Conservation (phyloP, 495 filamentous ascomycete genomes). For the Neurospora terricola region DNA sequence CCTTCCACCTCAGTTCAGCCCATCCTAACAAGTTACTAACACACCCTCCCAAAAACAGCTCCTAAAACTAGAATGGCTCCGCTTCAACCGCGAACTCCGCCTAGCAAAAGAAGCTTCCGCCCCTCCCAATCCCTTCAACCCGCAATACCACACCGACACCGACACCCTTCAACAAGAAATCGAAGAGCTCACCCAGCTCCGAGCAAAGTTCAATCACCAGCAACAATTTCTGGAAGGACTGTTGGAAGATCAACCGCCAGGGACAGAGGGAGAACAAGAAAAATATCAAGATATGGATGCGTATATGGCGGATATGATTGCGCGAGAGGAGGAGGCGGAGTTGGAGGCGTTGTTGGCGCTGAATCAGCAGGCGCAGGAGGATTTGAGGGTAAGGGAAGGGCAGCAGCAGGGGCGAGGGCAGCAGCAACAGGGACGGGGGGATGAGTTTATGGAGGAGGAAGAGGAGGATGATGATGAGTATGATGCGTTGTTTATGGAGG, state of each 20-base stretch:
- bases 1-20: too few species aligned
- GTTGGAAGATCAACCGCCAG: conserved; percentile 21
- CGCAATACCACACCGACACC: conserved; percentile 4
- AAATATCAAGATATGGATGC: conserved; percentile 25
- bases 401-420: conserved; percentile 1
- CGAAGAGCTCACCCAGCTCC: conserved; percentile 33
- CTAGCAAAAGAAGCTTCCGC: conserved; percentile 31
- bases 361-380: conserved; percentile 15
- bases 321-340: conserved; percentile 46
- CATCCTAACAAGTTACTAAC: too few species aligned
- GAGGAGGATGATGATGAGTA: conserved; percentile 34
- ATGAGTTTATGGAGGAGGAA: conserved; percentile 41
- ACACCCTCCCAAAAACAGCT: conserved; percentile 19
- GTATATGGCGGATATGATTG: conserved; percentile 36
- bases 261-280: neutral
- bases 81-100: conserved; percentile 28
- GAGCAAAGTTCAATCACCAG: conserved; percentile 37
- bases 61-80: conserved; percentile 36
- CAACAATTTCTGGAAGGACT: conserved; percentile 24
- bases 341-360: conserved; percentile 45
- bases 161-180: conserved; percentile 13
- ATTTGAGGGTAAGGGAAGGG: neutral
- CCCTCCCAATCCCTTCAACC: neutral
- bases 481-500: conserved; percentile 49
- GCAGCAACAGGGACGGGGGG: neutral